Conservation (phyloP, 1,284 basidiomycete genomes). For the Fomitopsis pinicola region DNA sequence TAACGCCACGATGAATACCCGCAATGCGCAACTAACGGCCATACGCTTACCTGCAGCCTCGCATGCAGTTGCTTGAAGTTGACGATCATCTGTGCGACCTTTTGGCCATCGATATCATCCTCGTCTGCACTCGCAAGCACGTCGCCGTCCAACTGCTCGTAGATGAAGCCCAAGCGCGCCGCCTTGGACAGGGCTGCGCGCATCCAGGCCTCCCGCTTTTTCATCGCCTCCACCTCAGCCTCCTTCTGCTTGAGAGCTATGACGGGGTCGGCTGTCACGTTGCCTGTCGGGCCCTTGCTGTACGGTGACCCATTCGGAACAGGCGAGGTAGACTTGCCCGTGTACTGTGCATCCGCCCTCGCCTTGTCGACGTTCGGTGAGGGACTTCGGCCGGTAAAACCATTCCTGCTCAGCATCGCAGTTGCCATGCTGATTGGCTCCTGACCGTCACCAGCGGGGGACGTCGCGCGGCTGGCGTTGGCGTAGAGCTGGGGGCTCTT, state of each 20-base stretch:
- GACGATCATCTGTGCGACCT: constrained; percentile 71
- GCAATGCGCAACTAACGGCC: constrained; percentile 11
- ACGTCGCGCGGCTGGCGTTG: constrained; percentile 46
- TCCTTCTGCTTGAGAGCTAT: constrained; percentile 80
- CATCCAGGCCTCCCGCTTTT: constrained; percentile 85
- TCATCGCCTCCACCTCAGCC: constrained; percentile 72
- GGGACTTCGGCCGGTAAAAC: constrained; percentile 51
- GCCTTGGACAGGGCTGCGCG: constrained; percentile 79
- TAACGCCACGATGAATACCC: constrained; percentile 28
- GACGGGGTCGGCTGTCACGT: constrained; percentile 68
- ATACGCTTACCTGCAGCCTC: constrained; percentile 69
- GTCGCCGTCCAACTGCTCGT: constrained; percentile 40
- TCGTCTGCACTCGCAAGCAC: constrained; percentile 35
- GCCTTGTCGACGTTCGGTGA: constrained; percentile 56
- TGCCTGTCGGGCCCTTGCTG: constrained; percentile 59
- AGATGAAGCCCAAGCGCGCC: constrained; percentile 77
- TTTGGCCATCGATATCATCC: constrained; percentile 33
- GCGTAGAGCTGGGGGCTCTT: constrained; percentile 45
- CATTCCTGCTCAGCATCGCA: constrained; percentile 48
- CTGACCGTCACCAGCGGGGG: constrained; percentile 40
- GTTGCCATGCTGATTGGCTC: constrained; percentile 47
- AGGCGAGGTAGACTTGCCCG: constrained; percentile 49
- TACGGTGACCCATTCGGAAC: constrained; percentile 46
- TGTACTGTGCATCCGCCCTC: constrained; percentile 59
- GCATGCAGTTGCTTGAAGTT: constrained; percentile 89